Percentiles rank a stretch among this genome's conserved stretches.
phyloP scores from a whole-genome alignment of 345 rosid species.

The Salix caprea region DNA sequence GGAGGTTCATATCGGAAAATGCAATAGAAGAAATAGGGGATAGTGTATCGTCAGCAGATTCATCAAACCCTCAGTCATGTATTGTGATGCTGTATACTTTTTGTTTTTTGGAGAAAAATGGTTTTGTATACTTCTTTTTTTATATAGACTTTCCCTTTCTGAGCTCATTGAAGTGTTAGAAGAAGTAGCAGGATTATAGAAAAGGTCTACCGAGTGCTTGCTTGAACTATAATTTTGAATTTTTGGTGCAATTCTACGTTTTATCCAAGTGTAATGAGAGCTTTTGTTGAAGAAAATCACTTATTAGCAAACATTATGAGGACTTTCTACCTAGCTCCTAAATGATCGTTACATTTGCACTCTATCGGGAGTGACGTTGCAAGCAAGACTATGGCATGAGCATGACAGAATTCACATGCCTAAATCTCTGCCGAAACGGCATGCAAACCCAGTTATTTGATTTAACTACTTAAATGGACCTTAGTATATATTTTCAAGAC shows the following conservation, averaged over 20 bases:
- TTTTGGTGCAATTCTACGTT: no score
- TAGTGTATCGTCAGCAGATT: conserved; percentile 6
- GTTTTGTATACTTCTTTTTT: conserved; percentile 1
- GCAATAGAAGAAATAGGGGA: conserved; percentile 5
- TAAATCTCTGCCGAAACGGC: background rate
- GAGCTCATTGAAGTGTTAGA: no score
- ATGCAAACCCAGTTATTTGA: background rate
- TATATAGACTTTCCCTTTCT: no score
- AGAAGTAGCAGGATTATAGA: no score
- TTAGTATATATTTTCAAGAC: background rate
- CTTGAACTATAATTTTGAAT: no score
- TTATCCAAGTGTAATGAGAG: no score
- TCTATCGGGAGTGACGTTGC: background rate
- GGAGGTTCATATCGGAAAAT: conserved; percentile 4
- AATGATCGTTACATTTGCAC: background rate
- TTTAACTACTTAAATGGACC: background rate
- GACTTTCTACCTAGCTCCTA: background rate
- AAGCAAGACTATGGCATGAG: background rate
- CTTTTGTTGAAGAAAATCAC: background rate
- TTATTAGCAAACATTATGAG: background rate
- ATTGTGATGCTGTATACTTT: conserved; percentile 17
- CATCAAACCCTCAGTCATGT: background rate
- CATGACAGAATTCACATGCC: background rate
- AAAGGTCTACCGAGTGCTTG: no score
- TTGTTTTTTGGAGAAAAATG: background rate